Evolutionary conservation across 192 early-diverging fungal genomes (phyloP).

Genomic region (Backusella luteola): DNA sequence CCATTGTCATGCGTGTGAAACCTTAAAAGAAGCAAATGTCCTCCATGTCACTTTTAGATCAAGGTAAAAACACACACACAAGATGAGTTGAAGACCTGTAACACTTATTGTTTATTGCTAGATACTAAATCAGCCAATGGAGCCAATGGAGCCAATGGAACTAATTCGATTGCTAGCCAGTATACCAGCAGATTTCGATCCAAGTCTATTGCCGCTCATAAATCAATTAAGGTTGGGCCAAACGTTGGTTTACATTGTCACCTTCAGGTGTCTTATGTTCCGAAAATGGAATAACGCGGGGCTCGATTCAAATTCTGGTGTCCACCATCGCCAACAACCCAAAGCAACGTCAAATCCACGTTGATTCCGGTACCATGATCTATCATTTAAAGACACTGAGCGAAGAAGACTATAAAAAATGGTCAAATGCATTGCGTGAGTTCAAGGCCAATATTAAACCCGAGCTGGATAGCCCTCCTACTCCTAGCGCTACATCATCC

Average conservation of each 20-base stretch:
- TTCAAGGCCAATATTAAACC: background rate
- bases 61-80: background rate
- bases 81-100: too few species aligned
- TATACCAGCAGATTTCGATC: background rate
- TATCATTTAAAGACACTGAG: constrained; percentile 82
- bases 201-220: constrained; percentile 13
- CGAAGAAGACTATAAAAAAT: constrained; percentile 66
- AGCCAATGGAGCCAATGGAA: background rate
- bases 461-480: background rate
- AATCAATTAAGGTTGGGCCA: constrained; percentile 74
- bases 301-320: constrained; percentile 59
- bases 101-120: too few species aligned
- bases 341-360: constrained; percentile 69
- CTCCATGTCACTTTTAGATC: background rate
- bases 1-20: background rate
- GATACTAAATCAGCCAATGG: background rate
- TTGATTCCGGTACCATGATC: constrained; percentile 83
- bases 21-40: constrained; percentile 11
- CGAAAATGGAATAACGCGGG: constrained; percentile 66
- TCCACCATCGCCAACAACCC: constrained; percentile 62
- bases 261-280: constrained; percentile 65
- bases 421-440: constrained; percentile 44
- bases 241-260: constrained; percentile 85
- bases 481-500: background rate
- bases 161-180: background rate